phyloP scores from a whole-genome alignment of 139 green algal genomes.

The Coccomyxa sp. region DNA sequence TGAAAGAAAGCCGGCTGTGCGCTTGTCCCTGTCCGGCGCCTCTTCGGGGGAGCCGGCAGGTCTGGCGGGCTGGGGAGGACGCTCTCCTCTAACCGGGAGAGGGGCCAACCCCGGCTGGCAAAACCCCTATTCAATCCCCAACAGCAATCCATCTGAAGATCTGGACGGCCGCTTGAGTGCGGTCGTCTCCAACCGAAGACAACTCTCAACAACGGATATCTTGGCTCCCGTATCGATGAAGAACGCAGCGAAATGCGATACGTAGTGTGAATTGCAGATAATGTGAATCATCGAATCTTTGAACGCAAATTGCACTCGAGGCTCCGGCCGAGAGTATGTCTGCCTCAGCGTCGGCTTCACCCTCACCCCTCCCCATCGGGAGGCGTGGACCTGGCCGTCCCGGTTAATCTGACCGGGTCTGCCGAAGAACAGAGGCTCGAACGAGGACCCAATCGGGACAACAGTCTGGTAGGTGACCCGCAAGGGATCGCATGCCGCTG shows the following conservation, averaged over 20 bases:
- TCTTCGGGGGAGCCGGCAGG: no score
- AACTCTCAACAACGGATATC: slow-evolving; percentile 89
- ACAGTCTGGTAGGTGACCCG: slow-evolving; percentile 37
- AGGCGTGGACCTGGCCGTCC: no score
- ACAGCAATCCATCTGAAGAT: no score
- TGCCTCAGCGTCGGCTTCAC: slow-evolving; percentile 78
- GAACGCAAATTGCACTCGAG: slow-evolving; percentile 87
- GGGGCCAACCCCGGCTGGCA: no score
- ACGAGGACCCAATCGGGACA: slow-evolving; percentile 18
- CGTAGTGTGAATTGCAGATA: slow-evolving; percentile 93
- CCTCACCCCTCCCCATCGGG: no score
- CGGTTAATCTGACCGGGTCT: slow-evolving; percentile 26
- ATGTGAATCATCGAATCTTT: slow-evolving; percentile 92
- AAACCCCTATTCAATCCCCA: no score
- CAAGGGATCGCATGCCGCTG: slow-evolving; percentile 16
- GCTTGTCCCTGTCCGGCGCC: no score
- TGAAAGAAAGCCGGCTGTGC: no score
- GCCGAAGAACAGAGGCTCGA: slow-evolving; percentile 54
- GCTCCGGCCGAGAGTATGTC: slow-evolving; percentile 76
- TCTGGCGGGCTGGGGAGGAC: no score
- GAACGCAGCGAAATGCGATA: slow-evolving; percentile 95
- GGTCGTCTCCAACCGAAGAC: background rate
- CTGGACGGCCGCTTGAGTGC: no score
- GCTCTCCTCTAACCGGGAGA: no score
- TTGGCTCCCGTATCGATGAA: slow-evolving; percentile 89